phyloP scores from a whole-genome alignment of 371 early-diverging fungal genomes.

The Fennellomyces sp. region DNA sequence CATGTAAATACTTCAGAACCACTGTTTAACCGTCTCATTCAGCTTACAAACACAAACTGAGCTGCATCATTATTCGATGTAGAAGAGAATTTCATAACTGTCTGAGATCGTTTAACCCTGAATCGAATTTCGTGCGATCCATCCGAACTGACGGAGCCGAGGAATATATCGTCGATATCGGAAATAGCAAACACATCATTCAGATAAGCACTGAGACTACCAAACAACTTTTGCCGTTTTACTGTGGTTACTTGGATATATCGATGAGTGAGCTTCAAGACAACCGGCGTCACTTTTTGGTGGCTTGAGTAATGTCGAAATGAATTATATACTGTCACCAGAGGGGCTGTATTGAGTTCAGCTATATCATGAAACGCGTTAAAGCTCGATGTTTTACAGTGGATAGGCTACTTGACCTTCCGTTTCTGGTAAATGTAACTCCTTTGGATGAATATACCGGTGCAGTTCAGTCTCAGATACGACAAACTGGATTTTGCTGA shows the following conservation, averaged over 20 bases:
- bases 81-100: not conserved
- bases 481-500: slow-evolving; percentile 65
- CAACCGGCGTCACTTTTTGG: slow-evolving; percentile 63
- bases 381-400: no score
- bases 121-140: slow-evolving; percentile 76
- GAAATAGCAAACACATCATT: slow-evolving; percentile 88
- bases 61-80: not conserved
- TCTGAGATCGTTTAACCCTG: slow-evolving; percentile 59
- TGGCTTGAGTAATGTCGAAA: not conserved
- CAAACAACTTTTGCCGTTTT: slow-evolving; percentile 62
- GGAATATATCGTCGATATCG: slow-evolving; percentile 68
- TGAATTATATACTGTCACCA: slow-evolving; percentile 8
- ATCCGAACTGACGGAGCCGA: slow-evolving; percentile 44
- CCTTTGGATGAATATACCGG: slow-evolving; percentile 66
- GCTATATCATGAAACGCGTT: slow-evolving; percentile 1
- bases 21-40: no score
- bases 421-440: slow-evolving; percentile 55
- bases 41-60: slow-evolving; percentile 5
- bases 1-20: no score
- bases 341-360: not conserved
- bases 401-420: no score
- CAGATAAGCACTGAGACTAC: slow-evolving; percentile 65
- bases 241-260: slow-evolving; percentile 75
- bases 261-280: slow-evolving; percentile 78
- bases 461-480: slow-evolving; percentile 64